Evolutionary conservation across 306 rosid species (phyloP), one percentile per base, ranked within the genome.

Genomic region (Rosa rugosa): DNA sequence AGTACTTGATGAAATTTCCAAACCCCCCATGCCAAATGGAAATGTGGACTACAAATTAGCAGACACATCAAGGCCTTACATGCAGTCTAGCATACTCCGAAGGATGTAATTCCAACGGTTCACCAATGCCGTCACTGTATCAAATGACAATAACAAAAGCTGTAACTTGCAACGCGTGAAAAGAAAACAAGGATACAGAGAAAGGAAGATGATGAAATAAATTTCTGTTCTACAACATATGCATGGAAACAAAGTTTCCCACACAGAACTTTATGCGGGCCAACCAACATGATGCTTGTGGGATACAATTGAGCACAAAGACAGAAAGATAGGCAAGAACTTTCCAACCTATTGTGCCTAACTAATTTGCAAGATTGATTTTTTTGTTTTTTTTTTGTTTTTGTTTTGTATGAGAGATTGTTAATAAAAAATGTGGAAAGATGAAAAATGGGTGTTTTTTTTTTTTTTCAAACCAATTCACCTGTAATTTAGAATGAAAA

Each of bases 101-200:
- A 83, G 83, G 76, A 81, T 72, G 80, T 79, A 87, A 56, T 81
- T 90, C 88, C 81, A 82, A 51, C 18, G 85, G 89, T 81, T 87
- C 93, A 38, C 82, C 91, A 75, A 79, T 51, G 78, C 56, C 78
- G 77, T 86, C 88, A 80, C 98, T 92, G 81, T 80, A 90, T 70
- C 69, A 80, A 46, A 82, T 57, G 59, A 63, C 84, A 78, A 31
- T 18, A 73, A 77, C 57, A 81, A 75, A 83, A 46, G 63, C 60
- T 81, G 75, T 72, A 22, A 56, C 75, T 47, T 77, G 72, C 57
- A 46, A 62, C 72, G 75, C 69, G 77, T 31, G 74, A 45, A 73
- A 69, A 40, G 46, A 51, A 65, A 12, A 79, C 51, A 76, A 41
- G 71, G 31, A 75, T 25, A 62, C 22, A 46, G 17, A n/a, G 6